Evolutionary conservation across 345 rosid genomes (phyloP).

Genomic region (Pistacia atlantica): DNA sequence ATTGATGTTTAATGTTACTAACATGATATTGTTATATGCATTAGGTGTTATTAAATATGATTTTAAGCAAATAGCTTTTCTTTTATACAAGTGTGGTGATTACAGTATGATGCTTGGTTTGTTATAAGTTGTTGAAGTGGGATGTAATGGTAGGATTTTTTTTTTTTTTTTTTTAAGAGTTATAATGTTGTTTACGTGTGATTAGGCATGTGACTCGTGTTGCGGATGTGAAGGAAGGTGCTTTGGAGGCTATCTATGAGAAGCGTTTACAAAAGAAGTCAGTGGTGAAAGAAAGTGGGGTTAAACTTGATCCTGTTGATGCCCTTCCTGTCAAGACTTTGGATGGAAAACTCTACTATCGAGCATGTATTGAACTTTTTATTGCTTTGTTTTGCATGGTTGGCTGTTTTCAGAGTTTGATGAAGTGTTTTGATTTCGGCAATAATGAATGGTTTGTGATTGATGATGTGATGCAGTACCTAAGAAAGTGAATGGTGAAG

Average conservation of each 20-base stretch:
- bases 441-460: conserved; percentile 16
- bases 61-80: no score
- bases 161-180: not conserved
- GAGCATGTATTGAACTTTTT: conserved; percentile 39
- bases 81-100: no score
- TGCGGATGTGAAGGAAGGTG: conserved; percentile 58
- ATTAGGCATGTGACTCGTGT: conserved; percentile 69
- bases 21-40: not conserved
- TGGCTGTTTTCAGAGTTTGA: not conserved
- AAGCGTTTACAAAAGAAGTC: conserved; percentile 51
- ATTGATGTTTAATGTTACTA: not conserved
- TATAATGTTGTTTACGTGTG: not conserved
- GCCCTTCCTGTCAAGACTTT: conserved; percentile 82
- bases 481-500: conserved; percentile 26
- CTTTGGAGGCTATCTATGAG: conserved; percentile 78
- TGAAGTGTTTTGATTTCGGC: not conserved
- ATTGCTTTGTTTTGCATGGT: not conserved
- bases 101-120: no score
- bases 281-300: conserved; percentile 33
- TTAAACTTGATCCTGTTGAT: conserved; percentile 68
- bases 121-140: not conserved
- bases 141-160: not conserved
- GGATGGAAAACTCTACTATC: conserved; percentile 73
- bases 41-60: no score
- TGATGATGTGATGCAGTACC: conserved; percentile 33